Conservation (phyloP, 805 yeast genomes). For the Priceomyces medius region DNA sequence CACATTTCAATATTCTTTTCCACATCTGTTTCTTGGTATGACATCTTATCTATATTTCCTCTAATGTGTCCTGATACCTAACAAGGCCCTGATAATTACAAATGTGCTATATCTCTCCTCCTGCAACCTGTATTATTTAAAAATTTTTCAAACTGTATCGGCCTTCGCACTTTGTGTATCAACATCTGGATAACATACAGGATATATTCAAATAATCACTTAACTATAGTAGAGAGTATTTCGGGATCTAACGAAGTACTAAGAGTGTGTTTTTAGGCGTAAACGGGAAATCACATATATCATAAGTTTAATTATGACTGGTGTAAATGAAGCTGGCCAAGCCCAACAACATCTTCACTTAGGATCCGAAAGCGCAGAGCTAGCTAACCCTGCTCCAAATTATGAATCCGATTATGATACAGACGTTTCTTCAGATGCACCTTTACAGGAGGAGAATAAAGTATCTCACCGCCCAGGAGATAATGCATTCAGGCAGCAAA, state of each 20-base stretch:
- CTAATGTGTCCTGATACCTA: neutral
- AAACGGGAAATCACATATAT: too few relatives aligned
- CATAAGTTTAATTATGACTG: too few relatives aligned
- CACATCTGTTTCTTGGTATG: slow-evolving; percentile 50
- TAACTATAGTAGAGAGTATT: too few relatives aligned
- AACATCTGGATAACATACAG: too few relatives aligned
- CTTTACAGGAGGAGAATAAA: slow-evolving; percentile 40
- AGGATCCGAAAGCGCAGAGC: neutral
- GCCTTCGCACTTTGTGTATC: neutral
- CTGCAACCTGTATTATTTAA: neutral
- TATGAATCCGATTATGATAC: slow-evolving; percentile 29
- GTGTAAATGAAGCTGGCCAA: neutral
- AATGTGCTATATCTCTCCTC: neutral
- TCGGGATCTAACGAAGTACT: too few relatives aligned
- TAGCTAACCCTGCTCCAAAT: neutral
- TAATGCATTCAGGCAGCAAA: slow-evolving; percentile 56
- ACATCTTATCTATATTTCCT: slow-evolving; percentile 14
- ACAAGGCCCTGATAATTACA: neutral
- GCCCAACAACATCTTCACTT: neutral
- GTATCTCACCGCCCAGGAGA: slow-evolving; percentile 66
- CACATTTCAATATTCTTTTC: slow-evolving; percentile 98
- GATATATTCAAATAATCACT: too few relatives aligned
- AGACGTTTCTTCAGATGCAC: slow-evolving; percentile 43
- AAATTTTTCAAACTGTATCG: neutral
- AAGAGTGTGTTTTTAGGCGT: too few relatives aligned